Evolutionary conservation across 768 basidiomycete genomes (phyloP).

Genomic region (Candolleomyces eurysporus): DNA sequence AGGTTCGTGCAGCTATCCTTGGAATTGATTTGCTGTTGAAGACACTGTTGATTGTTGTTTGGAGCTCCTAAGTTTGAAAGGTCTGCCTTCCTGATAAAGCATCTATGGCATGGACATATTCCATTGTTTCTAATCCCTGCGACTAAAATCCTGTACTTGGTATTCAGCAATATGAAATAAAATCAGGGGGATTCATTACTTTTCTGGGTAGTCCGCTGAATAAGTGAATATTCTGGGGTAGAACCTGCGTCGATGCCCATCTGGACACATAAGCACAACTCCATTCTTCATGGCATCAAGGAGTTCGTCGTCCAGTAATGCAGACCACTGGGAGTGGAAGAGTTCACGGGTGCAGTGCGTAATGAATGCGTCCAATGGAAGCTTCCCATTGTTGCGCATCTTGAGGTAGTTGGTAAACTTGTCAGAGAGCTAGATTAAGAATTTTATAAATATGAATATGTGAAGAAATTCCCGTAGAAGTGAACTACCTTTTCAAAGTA

Average conservation of each 20-base stretch:
- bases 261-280: conserved; percentile 27
- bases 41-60: not conserved
- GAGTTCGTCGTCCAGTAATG: conserved; percentile 32
- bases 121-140: conserved; percentile 11
- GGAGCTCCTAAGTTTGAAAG: conserved; percentile 20
- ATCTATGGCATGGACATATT: conserved; percentile 10
- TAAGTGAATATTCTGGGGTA: conserved; percentile 35
- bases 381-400: conserved; percentile 15
- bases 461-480: not conserved
- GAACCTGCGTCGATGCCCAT: conserved; percentile 26
- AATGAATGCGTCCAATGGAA: conserved; percentile 17
- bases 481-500: conserved; percentile 12
- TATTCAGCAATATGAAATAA: not conserved
- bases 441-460: not conserved
- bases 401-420: conserved; percentile 15
- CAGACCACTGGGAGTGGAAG: conserved; percentile 29
- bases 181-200: conserved; percentile 18
- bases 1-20: not conserved
- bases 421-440: conserved; percentile 19
- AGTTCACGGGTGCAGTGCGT: conserved; percentile 31
- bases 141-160: not conserved
- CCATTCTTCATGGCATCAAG: conserved; percentile 30
- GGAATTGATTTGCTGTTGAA: not conserved
- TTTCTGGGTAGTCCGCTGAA: conserved; percentile 40
- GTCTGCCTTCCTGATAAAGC: not conserved